These are phyloP conservation scores for Arthrobotrys musiformis DNA, from an alignment of 2,329 filamentous ascomycete genomes.

Conservation along the genomic window DNA sequence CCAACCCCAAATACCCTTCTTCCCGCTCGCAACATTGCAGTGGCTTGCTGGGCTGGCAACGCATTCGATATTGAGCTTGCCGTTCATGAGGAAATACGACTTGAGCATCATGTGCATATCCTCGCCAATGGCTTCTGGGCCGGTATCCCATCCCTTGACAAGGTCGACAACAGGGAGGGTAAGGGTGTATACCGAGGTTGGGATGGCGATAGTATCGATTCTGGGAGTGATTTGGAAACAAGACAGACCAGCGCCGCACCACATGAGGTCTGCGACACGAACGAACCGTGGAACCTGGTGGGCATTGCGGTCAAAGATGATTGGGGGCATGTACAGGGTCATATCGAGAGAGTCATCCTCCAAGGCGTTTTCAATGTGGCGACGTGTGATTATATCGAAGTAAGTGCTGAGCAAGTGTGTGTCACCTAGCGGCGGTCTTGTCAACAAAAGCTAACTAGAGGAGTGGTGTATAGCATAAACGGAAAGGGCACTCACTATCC, in stretches of 20 bases:
- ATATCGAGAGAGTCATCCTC: slow-evolving; percentile 71
- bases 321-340: slow-evolving; percentile 75
- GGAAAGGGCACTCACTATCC: slow-evolving; percentile 70
- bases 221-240: slow-evolving; percentile 40
- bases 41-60: slow-evolving; percentile 77
- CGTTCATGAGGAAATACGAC: slow-evolving; percentile 79
- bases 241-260: slow-evolving; percentile 76
- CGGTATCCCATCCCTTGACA: slow-evolving; percentile 78
- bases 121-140: slow-evolving; percentile 77
- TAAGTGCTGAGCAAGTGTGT: slow-evolving; percentile 77
- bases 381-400: slow-evolving; percentile 70
- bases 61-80: slow-evolving; percentile 73
- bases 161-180: slow-evolving; percentile 74
- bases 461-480: neutral
- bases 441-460: slow-evolving; percentile 57
- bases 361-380: slow-evolving; percentile 69
- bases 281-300: slow-evolving; percentile 75
- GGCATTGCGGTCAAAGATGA: slow-evolving; percentile 79
- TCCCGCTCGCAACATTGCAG: slow-evolving; percentile 74
- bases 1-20: slow-evolving; percentile 68
- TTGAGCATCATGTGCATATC: slow-evolving; percentile 82
- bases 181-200: slow-evolving; percentile 78
- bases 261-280: slow-evolving; percentile 77
- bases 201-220: slow-evolving; percentile 70
- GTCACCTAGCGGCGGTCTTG: slow-evolving; percentile 68